Evolutionary conservation across 257 asterid genomes (phyloP), one percentile per base, ranked within the genome.

Genomic region (Scutellaria baicalensis): DNA sequence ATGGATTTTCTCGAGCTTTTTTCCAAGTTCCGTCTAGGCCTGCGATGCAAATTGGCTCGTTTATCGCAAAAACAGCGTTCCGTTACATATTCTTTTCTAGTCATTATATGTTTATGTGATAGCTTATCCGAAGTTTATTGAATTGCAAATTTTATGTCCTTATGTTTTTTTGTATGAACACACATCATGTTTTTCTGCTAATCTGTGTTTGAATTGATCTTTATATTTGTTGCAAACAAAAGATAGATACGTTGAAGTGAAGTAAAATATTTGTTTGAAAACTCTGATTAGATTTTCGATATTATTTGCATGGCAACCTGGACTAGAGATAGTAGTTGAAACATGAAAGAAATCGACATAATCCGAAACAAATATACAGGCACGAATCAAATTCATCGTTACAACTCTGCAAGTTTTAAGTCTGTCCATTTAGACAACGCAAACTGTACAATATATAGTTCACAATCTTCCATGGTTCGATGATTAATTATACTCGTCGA

Each of bases 361-460:
- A 27, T 27, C 0, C 2, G n/a, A 11, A 43, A 47, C 50, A 20
- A 45, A 47, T 27, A 13, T 31, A 12, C 0, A 1, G 47, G 14
- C 23, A 45, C 5, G 21, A 64, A n/a, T 45, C 59, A 21, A 18
- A 39, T 64, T 23, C 6, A 45, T 27, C 33, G 33, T 5, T 27
- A 9, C 21, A 35, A 42, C 17, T 17, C 27, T 20, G 49, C 36
- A 50, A 17, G 18, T 35, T 8, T 51, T 4, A 9, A 18, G 14
- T 20, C 49, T 21, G 36, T 18, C 17, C 52, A 35, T 47, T 70
- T 33, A 47, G 38, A 47, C 39, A 45, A 17, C 20, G 6, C 51
- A 61, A 72, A 55, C 75, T 72, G 75, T 59, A 60, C 77, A 77
- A 23, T 56, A 23, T 56, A 14, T 65, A 49, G 36, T 16, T 55